Percentiles rank a stretch among this genome's conserved stretches.
Evolutionary conservation across 2,329 filamentous ascomycete genomes (phyloP).

Genomic region (Verticillium nonalfalfae): DNA sequence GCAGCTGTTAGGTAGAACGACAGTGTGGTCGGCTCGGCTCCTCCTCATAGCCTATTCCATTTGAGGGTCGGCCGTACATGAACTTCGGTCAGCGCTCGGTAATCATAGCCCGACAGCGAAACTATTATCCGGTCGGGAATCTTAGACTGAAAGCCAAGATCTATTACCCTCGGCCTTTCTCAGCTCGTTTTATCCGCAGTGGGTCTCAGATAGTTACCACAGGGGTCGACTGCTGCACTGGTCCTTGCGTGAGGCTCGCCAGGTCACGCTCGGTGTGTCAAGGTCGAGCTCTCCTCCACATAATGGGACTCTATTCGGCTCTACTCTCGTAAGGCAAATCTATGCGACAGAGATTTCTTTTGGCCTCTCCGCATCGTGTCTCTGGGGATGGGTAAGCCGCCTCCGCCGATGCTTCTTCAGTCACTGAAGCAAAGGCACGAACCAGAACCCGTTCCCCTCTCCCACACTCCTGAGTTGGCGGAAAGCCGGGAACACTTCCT

Average conservation of each 20-base stretch:
- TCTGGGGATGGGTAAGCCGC: background rate
- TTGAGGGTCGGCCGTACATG: background rate
- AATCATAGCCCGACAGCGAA: background rate
- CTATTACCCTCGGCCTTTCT: background rate
- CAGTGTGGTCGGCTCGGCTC: background rate
- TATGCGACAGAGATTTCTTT: background rate
- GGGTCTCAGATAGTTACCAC: background rate
- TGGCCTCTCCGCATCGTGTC: background rate
- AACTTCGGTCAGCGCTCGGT: background rate
- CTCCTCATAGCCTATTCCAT: background rate
- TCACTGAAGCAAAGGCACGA: background rate
- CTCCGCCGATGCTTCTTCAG: background rate
- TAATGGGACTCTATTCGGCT: background rate
- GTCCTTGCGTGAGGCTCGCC: background rate
- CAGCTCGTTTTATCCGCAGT: background rate
- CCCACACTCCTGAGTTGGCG: background rate
- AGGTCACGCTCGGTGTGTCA: background rate
- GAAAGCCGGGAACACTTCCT: constrained; percentile 10
- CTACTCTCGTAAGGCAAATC: background rate
- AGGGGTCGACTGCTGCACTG: background rate
- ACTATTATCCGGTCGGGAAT: background rate
- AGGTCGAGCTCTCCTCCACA: background rate
- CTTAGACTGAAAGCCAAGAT: background rate
- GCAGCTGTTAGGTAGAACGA: background rate
- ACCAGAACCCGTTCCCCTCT: background rate